Evolutionary conservation across 78 protist genomes (phyloP).

Genomic region (Chrysochromulina parva): DNA sequence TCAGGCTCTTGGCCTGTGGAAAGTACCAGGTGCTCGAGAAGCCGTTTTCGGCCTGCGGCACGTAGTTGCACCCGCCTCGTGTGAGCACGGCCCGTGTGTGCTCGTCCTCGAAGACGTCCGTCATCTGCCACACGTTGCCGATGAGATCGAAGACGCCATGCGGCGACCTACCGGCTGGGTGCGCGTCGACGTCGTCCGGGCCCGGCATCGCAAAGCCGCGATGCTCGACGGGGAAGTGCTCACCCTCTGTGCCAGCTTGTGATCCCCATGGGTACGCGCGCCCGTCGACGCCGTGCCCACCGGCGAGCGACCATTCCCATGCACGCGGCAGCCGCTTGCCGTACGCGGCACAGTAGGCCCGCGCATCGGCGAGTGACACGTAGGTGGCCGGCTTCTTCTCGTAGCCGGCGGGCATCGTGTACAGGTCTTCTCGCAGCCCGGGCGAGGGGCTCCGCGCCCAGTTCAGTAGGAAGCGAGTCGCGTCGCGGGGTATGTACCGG

Average conservation of each 20-base stretch:
- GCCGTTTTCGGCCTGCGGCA: not conserved
- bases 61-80: conserved; percentile 30
- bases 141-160: conserved; percentile 23
- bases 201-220: not conserved
- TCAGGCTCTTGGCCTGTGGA: not conserved
- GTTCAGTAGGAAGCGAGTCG: not conserved
- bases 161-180: conserved; percentile 7
- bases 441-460: not conserved
- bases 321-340: conserved; percentile 15
- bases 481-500: not conserved
- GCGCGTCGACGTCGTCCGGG: conserved; percentile 25
- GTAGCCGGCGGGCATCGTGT: too few species aligned
- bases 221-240: not conserved
- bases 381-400: too few species aligned
- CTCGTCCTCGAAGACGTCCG: conserved; percentile 11
- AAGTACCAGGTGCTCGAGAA: not conserved
- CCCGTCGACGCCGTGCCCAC: conserved; percentile 35
- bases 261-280: conserved; percentile 35
- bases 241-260: not conserved
- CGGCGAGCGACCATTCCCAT: conserved; percentile 33
- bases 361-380: not conserved
- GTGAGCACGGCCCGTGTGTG: conserved; percentile 34
- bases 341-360: not conserved
- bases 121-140: conserved; percentile 26
- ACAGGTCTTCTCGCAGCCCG: too few species aligned